Base-by-base conservation (phyloP, 371 early-diverging fungal genomes). In the Fennellomyces sp. region DNA sequence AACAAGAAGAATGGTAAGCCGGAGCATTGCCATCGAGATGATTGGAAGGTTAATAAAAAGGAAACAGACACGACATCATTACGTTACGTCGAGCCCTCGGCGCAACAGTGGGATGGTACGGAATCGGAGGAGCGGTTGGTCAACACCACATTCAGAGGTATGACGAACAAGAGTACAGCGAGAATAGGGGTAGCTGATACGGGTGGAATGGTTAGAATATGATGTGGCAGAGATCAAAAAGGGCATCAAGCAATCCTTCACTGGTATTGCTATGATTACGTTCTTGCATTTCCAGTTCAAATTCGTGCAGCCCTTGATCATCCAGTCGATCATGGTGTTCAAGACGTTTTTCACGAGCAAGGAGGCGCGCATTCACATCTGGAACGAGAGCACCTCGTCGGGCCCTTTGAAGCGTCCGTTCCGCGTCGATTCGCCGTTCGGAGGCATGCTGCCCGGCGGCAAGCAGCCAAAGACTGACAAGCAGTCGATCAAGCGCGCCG, bases 271-370 rank as follows among this genome's bases (percentile, higher is more conserved):
- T 15, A 73, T 94, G 45, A 82, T 94, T 60, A 71, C 76, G 12
- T 83, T 90, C 49, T 78, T 95, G 70, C 91, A 95, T 75, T 84
- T 89, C 69, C 87, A 92, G 69, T 94, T 86, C 68, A 91, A 91
- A 21, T 94, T 91, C 65, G 80, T 92, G 53, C 93, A 94, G 60
- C 97, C 97, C 5, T 67, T 59, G 75, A 66, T 56, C 39, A 63
- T 69, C 60, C 72, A 45, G 58, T 65, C 51, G 27, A 58, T 48
- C 35, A 17, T 64, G 29, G 64, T 51, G 5, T 64, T 56, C 62
- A 69, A 66, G 41, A 61, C 57, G 11, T 66, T 56, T 45, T 73
- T 59, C 23, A 59, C 52, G 26, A 73, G 79, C 66, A 90, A 85
- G 69, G 73, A 91, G 31, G 87, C 92, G 60, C 74, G 84, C 68